Evolutionary conservation across 225 moss, liverwort and hornwort species (phyloP), one percentile per base, ranked within the genome.

Genomic region (Marchantia paleacea): DNA sequence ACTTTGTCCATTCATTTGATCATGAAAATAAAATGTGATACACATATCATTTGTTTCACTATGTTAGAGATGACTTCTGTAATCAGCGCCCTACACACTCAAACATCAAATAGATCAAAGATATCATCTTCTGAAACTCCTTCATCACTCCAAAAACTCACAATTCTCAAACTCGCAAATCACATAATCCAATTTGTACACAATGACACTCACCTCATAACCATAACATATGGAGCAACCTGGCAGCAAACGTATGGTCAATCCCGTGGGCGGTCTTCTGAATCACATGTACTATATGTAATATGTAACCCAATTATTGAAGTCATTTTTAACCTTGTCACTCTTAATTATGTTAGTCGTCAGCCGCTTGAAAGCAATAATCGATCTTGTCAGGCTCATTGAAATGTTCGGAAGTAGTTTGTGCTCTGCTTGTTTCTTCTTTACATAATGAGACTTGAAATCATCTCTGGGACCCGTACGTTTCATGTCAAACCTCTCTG

Each of bases 261-360:
- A 73, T 78, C 66, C 53, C 72, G 85, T 83, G 89, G 80, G 89
- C 77, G 77, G 88, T 77, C 82, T 80, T 80, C 81, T 84, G 80
- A 78, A 77, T 79, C 81, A 80, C 84, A 73, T 96, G 92, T 91
- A 94, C 90, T 77, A 91, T 92, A 91, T 96, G 92, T 96, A 96
- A 85, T 90, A 92, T 94, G 85, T 85, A 89, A 84, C 79, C 75
- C 85, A 92, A 87, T 78, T 82, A 88, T 83, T 87, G 82, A 85
- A 88, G 88, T 90, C 87, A 85, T 85, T 87, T 79, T 77, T 18
- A 50, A 39, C 79, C 64, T 64, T 71, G 81, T 63, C 75, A 76
- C 51, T 75, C 63, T 55, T 68, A 54, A 50, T 49, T 77, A 77
- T 79, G 65, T 47, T 82, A 69, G 76, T 55, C 69, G 55, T 75